Conservation (phyloP, 495 filamentous ascomycete genomes). For the Penicillium coprophilum region DNA sequence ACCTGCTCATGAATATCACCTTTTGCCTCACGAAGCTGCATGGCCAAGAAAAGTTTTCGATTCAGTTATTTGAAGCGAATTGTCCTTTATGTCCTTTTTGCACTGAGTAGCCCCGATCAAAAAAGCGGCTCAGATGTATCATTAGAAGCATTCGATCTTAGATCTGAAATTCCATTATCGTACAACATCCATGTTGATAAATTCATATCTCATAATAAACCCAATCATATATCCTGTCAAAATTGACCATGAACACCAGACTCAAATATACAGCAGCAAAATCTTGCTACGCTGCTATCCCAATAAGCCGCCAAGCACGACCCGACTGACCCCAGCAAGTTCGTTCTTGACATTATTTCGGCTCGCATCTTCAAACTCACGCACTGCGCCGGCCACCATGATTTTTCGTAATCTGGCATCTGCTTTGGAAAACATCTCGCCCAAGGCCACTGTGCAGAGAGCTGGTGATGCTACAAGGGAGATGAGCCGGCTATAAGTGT, state of each 20-base stretch:
- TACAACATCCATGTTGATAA: conserved; percentile 3
- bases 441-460: conserved; percentile 61
- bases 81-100: background rate
- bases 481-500: conserved; percentile 80
- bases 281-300: conserved; percentile 40
- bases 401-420: conserved; percentile 83
- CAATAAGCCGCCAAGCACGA: conserved; percentile 87
- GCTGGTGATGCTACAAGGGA: conserved; percentile 65
- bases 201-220: conserved; percentile 13
- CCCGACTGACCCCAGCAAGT: conserved; percentile 77
- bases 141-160: conserved; percentile 9
- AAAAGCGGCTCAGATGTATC: conserved; percentile 13
- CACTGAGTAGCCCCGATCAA: background rate
- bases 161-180: conserved; percentile 9
- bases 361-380: conserved; percentile 90
- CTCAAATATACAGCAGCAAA: background rate
- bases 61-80: conserved; percentile 16
- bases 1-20: conserved; percentile 19
- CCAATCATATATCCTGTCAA: conserved; percentile 3
- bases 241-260: background rate
- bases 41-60: conserved; percentile 22
- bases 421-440: conserved; percentile 84
- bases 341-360: conserved; percentile 73
- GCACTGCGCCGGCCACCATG: conserved; percentile 77
- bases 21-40: conserved; percentile 19